Conservation (phyloP, 2,329 filamentous ascomycete genomes). For the Dactylellina drechsleri region DNA sequence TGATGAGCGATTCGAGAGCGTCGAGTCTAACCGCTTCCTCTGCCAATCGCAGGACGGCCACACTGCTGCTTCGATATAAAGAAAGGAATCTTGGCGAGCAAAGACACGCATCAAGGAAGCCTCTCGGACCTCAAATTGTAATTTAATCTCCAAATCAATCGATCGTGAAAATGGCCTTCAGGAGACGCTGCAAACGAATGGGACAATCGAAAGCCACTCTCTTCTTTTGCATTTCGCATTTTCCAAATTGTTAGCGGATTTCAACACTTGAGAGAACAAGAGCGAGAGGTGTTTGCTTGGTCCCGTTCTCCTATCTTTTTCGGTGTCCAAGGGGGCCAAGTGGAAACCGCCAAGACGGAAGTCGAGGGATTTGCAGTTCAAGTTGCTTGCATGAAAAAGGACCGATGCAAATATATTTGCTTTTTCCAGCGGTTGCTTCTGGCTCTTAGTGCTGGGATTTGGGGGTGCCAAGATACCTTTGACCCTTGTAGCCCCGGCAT, state of each 20-base stretch:
- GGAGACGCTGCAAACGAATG: constrained; percentile 12
- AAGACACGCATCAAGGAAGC: constrained; percentile 18
- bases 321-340: constrained; percentile 20
- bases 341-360: constrained; percentile 44
- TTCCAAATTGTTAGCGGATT: constrained; percentile 2
- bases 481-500: constrained; percentile 39
- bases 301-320: constrained; percentile 14
- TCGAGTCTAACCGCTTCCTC: constrained; percentile 35
- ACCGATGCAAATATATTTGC: constrained; percentile 2
- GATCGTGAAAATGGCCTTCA: constrained; percentile 1
- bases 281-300: neutral
- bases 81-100: constrained; percentile 18
- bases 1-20: constrained; percentile 5
- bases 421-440: constrained; percentile 7
- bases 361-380: constrained; percentile 54
- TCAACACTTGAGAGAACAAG: no score
- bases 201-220: neutral
- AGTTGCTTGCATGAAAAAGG: constrained; percentile 35
- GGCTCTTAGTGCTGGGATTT: constrained; percentile 4
- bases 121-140: neutral
- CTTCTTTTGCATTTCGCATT: neutral
- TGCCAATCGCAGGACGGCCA: constrained; percentile 10
- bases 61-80: constrained; percentile 21
- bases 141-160: neutral
- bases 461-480: constrained; percentile 51